These are phyloP conservation scores for Iberis pinnata DNA, from an alignment of 345 rosid species.

Conservation along the genomic window DNA sequence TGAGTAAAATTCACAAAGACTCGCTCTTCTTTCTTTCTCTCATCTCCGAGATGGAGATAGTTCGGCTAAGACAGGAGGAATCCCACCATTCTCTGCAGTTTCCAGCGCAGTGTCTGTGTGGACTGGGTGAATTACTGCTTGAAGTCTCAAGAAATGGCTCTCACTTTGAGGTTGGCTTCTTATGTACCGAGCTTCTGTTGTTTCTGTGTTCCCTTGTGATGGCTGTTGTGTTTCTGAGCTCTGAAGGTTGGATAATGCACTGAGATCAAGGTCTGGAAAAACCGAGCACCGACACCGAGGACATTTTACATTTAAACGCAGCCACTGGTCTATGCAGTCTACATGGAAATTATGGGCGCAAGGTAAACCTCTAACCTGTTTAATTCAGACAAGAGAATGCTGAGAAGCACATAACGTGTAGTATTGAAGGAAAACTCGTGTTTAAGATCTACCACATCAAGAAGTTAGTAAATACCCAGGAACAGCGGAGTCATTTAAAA, in stretches of 20 bases:
- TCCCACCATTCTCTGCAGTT: conserved; percentile 27
- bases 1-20: not conserved
- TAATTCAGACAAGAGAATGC: not conserved
- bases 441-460: not conserved
- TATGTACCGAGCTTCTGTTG: conserved; percentile 54
- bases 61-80: conserved; percentile 11
- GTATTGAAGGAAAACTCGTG: conserved; percentile 5
- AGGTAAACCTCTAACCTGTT: conserved; percentile 96
- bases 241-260: conserved; percentile 77
- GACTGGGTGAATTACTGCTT: conserved; percentile 51
- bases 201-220: conserved; percentile 18
- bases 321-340: conserved; percentile 95
- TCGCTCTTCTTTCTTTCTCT: conserved; percentile 5
- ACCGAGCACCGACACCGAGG: conserved; percentile 94
- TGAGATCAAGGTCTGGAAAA: conserved; percentile 94
- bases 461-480: conserved; percentile 1
- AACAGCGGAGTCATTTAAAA: not conserved
- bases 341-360: conserved; percentile 99
- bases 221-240: conserved; percentile 22
- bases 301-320: conserved; percentile 87
- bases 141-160: conserved; percentile 70
- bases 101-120: conserved; percentile 36
- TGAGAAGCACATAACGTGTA: not conserved
- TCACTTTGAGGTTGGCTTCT: conserved; percentile 63
- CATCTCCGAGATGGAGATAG: conserved; percentile 23